Percentiles rank a stretch among this genome's conserved stretches.
Conservation (phyloP, 176 grass and related monocot species). For the Thinopyrum elongatum region DNA sequence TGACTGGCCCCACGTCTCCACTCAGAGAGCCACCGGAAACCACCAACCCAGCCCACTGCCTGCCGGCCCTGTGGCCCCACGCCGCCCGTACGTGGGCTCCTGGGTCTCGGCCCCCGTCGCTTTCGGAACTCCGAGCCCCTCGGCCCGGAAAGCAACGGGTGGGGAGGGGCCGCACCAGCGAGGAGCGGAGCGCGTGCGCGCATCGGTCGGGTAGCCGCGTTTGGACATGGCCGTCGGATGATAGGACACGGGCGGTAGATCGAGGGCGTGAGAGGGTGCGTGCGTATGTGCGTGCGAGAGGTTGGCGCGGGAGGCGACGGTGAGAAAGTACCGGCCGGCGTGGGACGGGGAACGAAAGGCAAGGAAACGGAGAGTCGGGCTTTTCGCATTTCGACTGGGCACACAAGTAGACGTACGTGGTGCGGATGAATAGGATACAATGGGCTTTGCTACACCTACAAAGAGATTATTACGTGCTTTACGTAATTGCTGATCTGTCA, state of each 20-base stretch:
- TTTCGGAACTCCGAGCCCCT: conserved; percentile 17
- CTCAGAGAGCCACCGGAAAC: not conserved
- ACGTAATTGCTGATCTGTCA: too few species aligned
- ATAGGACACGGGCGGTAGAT: too few species aligned
- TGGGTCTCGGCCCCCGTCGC: not conserved
- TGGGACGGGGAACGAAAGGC: too few species aligned
- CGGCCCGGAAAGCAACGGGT: conserved; percentile 30
- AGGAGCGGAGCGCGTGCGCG: not conserved
- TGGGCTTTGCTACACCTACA: too few species aligned
- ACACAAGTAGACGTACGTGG: too few species aligned
- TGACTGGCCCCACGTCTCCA: not conserved
- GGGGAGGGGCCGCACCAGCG: not conserved
- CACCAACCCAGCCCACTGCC: not conserved
- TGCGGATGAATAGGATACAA: too few species aligned
- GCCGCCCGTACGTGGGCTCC: not conserved
- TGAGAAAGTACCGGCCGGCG: not conserved
- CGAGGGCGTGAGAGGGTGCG: too few species aligned
- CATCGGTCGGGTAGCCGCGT: not conserved
- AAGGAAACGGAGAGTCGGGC: too few species aligned
- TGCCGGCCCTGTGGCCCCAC: not conserved
- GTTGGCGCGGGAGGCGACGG: not conserved
- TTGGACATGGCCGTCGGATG: not conserved
- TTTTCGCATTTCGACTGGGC: too few species aligned
- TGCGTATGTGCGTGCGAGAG: too few species aligned
- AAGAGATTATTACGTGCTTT: too few species aligned